Evolutionary conservation across 495 filamentous ascomycete species (phyloP).

Genomic region (Daldinia grandis): DNA sequence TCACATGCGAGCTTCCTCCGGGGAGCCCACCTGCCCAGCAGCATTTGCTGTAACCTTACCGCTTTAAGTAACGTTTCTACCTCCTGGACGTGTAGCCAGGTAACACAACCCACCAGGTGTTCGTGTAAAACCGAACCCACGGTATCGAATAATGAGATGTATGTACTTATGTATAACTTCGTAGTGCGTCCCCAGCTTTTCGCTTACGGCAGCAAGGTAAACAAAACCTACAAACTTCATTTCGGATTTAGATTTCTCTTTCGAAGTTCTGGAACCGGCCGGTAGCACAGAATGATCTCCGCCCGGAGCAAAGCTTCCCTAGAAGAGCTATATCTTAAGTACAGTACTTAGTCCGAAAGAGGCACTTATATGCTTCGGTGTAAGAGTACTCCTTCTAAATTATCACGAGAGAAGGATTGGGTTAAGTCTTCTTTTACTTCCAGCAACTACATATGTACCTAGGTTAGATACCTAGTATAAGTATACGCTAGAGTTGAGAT

Average conservation of each 20-base stretch:
- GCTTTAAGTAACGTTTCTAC: slow-evolving; percentile 13
- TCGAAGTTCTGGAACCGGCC: slow-evolving; percentile 21
- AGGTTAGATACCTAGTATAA: not conserved
- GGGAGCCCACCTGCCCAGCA: slow-evolving; percentile 9
- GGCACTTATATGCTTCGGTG: not conserved
- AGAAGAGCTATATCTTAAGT: not conserved
- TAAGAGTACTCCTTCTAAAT: not conserved
- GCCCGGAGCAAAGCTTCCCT: slow-evolving; percentile 35
- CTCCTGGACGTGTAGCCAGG: slow-evolving; percentile 4
- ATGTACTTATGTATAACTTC: no score
- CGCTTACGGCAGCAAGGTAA: not conserved
- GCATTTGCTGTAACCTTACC: slow-evolving; percentile 5
- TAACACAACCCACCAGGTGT: slow-evolving; percentile 3
- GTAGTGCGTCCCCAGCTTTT: no score
- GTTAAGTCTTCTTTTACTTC: not conserved
- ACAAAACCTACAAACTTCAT: slow-evolving; percentile 3
- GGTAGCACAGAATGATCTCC: slow-evolving; percentile 20
- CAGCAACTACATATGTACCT: no score
- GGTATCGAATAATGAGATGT: not conserved
- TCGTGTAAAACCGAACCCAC: slow-evolving; percentile 1
- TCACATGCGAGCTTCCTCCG: slow-evolving; percentile 28
- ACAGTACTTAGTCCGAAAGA: not conserved
- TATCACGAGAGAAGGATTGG: not conserved
- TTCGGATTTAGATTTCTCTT: slow-evolving; percentile 12
- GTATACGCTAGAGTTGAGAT: not conserved